Percentiles rank a stretch among this genome's conserved stretches.
These are phyloP conservation scores for Candida tetrigidarum DNA, from an alignment of 1,139 yeast species.

Conservation along the genomic window DNA sequence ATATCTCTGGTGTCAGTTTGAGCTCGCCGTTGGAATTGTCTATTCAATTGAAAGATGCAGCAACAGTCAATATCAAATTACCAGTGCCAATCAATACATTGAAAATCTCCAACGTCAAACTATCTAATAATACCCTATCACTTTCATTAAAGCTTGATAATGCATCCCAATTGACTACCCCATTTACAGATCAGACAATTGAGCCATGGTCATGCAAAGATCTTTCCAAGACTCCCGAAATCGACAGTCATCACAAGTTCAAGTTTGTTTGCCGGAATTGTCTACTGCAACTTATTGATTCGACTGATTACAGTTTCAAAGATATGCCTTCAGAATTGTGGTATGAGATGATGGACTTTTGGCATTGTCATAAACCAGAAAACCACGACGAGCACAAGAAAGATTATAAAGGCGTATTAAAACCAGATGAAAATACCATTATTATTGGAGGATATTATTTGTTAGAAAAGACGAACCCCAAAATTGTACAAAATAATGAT, in stretches of 20 bases:
- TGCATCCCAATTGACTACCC: conserved; percentile 14
- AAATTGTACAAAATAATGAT: conserved; percentile 10
- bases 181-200: conserved; percentile 26
- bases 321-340: conserved; percentile 93
- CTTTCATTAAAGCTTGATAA: conserved; percentile 14
- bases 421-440: conserved; percentile 47
- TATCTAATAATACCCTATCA: conserved; percentile 11
- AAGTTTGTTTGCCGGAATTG: conserved; percentile 42
- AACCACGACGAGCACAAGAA: conserved; percentile 26
- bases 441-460: conserved; percentile 66
- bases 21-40: not conserved
- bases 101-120: conserved; percentile 14
- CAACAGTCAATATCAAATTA: conserved; percentile 1
- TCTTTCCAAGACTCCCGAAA: conserved; percentile 36
- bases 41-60: not conserved
- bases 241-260: conserved; percentile 29
- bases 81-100: conserved; percentile 6
- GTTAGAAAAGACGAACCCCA: conserved; percentile 36
- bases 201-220: conserved; percentile 47
- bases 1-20: not conserved
- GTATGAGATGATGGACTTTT: conserved; percentile 95
- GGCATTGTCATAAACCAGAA: conserved; percentile 97
- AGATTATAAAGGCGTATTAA: conserved; percentile 40
- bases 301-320: conserved; percentile 35
- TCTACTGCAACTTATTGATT: conserved; percentile 27